Evolutionary conservation across 805 yeast genomes (phyloP), one percentile per base, ranked within the genome.

Genomic region (Kodamaea nitidulidarum): DNA sequence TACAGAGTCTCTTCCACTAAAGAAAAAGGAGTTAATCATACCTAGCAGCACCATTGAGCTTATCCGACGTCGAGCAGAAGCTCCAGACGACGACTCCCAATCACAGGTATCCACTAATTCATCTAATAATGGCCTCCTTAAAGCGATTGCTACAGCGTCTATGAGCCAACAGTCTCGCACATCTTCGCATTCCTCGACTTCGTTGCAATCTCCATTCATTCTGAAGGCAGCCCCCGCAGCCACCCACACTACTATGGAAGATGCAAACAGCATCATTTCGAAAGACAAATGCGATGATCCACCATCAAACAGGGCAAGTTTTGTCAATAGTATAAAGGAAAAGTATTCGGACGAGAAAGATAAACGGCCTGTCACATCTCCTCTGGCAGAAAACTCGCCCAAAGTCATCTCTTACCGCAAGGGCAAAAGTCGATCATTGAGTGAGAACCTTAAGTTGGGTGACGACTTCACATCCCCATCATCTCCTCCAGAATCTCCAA

Each of bases 401-500:
- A 63, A 61, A 35, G 58, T 68, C 20, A 66, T 68, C 12, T 38
- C 70, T 5, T 67, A 65, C 47, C 48, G 73, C 22, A 65, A 63
- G 43, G 55, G 61, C 15, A 60, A 55, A 35, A 48, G 31, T 4
- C 34, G 67, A 28, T 54, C 63, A 4, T 52, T 59, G 2, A 63
- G 68, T 38, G 63, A 58, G 27, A 61, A 63, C 22, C 20, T 30
- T 21, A 30, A 16, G 21, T n/a, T 16, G 12, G 32, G 32, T 6
- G 32, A 30, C 21, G 32, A 30, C 8, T 7, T 30, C 14, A 24
- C 25, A 9, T 20, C 30, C 7, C 37, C 30, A 9, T 4, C 32
- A 7, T 43, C 48, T 14, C 15, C 32, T 7, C 21, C 40, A 8
- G 34, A 39, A 7, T 24, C 39, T 11, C 39, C 40, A n/a, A 35